Evolutionary conservation across 2,329 filamentous ascomycete genomes (phyloP), one percentile per base, ranked within the genome.

Genomic region (Aspergillus intermedius): DNA sequence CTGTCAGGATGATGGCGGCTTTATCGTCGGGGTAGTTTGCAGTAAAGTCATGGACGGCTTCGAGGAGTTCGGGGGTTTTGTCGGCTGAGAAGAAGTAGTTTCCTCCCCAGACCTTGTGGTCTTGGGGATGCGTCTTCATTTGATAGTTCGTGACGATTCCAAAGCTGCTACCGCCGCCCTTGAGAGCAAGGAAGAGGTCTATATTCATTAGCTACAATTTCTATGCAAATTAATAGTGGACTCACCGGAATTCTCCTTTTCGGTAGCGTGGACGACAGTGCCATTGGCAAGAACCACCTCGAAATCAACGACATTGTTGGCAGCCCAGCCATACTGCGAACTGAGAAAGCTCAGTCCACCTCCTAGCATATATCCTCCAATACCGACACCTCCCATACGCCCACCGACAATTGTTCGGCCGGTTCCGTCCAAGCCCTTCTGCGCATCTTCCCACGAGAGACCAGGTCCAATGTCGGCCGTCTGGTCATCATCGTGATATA

Each of bases 1-100:
- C 72, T 0, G 79, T 83, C 42, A 78, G 63, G 52, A 84, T 83
- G 42, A 84, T 75, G 10, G 74, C 79, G 1, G 80, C 81, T 60
- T 81, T 82, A 50, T 76, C 71, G 54, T 84, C 81, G 0, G 72
- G 66, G 58, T 81, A 79, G 61, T 83, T 56, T 41, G 66, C 63
- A 5, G 59, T 60, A 44, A 69, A 70, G 44, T 68, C 61, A 13
- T 64, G 61, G 15, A 69, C 49, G 2, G 65, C 67, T 10, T 57
- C 49, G 4, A 68, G 53, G 5, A 69, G 40, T 42, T 67, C 57
- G 4, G 66, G 58, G 4, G 71, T 69, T 56, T 66, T 60, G 56
- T 64, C 65, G 42, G 54, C 55, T 42, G 53, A 60, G 56, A 69
- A 74, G 42, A 76, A 54, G 25, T 71, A 65, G 57, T 71, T 71